Conservation (phyloP, 306 rosid genomes). For the Vicia faba region DNA sequence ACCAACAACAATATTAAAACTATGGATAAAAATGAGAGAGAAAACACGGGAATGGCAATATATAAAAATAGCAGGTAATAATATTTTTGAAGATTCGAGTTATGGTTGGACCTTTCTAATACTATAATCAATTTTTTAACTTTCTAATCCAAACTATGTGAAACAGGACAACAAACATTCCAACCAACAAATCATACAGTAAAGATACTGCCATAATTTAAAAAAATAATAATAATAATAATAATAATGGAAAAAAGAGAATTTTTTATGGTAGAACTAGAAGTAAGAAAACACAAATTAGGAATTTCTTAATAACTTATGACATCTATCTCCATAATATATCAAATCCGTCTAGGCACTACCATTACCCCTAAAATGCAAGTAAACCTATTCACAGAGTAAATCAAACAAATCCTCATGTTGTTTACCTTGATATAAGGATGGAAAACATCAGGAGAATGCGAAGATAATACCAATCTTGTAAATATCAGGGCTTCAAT, state of each 20-base stretch:
- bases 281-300: constrained; percentile 5
- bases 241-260: not conserved
- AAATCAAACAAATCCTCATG: constrained; percentile 12
- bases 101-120: not conserved
- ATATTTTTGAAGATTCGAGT: not conserved
- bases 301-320: constrained; percentile 17
- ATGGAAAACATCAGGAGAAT: constrained; percentile 93
- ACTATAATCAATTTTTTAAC: not conserved
- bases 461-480: constrained; percentile 88
- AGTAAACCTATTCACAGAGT: constrained; percentile 17
- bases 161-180: not conserved
- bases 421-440: constrained; percentile 78
- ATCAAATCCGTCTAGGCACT: constrained; percentile 20
- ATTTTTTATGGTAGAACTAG: not conserved
- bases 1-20: not conserved
- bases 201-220: not conserved
- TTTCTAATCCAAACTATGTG: constrained; percentile 22
- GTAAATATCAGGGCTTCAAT: constrained; percentile 93
- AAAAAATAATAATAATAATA: not conserved
- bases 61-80: not conserved
- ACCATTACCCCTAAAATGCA: constrained; percentile 16
- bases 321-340: constrained; percentile 4
- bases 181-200: not conserved
- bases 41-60: not conserved
- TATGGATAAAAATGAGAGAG: not conserved